These are phyloP conservation scores for Clonostachys rosea DNA, from an alignment of 2,329 filamentous ascomycete species.

Conservation along the genomic window DNA sequence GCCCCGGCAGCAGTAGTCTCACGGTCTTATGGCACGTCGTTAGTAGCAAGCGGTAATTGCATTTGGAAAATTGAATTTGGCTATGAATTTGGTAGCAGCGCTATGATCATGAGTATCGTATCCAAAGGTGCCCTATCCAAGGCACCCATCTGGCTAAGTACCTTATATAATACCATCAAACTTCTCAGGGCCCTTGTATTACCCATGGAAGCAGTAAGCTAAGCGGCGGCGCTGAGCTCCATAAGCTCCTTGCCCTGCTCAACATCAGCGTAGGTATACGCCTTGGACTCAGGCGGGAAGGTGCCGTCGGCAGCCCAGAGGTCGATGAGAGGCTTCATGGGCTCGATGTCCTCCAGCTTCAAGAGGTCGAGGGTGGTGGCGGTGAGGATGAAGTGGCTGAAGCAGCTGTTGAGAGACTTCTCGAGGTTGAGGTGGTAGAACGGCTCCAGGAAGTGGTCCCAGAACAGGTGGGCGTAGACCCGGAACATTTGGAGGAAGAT, in stretches of 20 bases:
- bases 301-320: conserved; percentile 82
- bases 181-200: no score
- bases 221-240: conserved; percentile 1
- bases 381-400: conserved; percentile 74
- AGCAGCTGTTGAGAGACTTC: conserved; percentile 76
- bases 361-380: conserved; percentile 75
- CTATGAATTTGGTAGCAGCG: no score
- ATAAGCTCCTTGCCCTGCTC: conserved; percentile 7
- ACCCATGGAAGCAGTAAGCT: neutral
- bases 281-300: conserved; percentile 65
- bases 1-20: no score
- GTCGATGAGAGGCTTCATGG: conserved; percentile 86
- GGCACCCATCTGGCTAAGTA: no score
- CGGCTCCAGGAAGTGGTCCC: conserved; percentile 79
- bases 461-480: conserved; percentile 93
- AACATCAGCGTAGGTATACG: conserved; percentile 53
- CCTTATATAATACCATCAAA: no score
- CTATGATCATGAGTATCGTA: no score
- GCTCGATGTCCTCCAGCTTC: conserved; percentile 79
- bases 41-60: no score
- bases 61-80: no score
- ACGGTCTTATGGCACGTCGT: no score
- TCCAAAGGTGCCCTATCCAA: no score
- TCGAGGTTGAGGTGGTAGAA: conserved; percentile 74
- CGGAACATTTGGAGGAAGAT: conserved; percentile 96